Evolutionary conservation across 169 alveolate genomes (phyloP).

Genomic region (Plasmodium yoelii): DNA sequence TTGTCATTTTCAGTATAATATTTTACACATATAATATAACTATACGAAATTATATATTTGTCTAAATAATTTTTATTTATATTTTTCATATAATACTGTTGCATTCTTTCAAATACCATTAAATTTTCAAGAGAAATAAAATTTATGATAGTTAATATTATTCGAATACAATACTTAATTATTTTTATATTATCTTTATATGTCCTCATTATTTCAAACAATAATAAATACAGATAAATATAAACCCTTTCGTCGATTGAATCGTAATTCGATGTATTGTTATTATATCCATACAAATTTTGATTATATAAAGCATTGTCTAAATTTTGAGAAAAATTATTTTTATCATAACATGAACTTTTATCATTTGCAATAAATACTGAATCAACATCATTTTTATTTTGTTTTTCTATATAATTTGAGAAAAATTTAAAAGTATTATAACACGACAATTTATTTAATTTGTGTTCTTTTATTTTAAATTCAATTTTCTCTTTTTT

Average conservation of each 20-base stretch:
- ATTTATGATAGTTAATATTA: slow-evolving; percentile 31
- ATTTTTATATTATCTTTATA: slow-evolving; percentile 68
- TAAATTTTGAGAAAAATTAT: neutral
- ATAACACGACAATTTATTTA: slow-evolving; percentile 35
- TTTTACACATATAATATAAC: slow-evolving; percentile 65
- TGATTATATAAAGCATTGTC: slow-evolving; percentile 1
- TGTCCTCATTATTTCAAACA: slow-evolving; percentile 48
- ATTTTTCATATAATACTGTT: slow-evolving; percentile 46
- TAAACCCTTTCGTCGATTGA: slow-evolving; percentile 29
- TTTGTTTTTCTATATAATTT: slow-evolving; percentile 13
- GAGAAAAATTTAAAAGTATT: slow-evolving; percentile 32
- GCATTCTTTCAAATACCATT: slow-evolving; percentile 53
- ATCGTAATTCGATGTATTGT: neutral
- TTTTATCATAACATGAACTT: neutral
- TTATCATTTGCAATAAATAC: neutral
- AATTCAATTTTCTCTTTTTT: slow-evolving; percentile 38
- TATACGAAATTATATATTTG: slow-evolving; percentile 68
- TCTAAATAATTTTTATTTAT: slow-evolving; percentile 18
- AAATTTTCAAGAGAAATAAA: slow-evolving; percentile 72
- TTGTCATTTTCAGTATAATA: neutral
- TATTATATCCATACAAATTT: neutral
- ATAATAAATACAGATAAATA: slow-evolving; percentile 64
- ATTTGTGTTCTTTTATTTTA: slow-evolving; percentile 21
- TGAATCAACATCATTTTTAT: neutral
- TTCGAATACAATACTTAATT: slow-evolving; percentile 61